Evolutionary conservation across 2,329 filamentous ascomycete species (phyloP), one percentile per base, ranked within the genome.

Genomic region (Apiospora rasikravindrae): DNA sequence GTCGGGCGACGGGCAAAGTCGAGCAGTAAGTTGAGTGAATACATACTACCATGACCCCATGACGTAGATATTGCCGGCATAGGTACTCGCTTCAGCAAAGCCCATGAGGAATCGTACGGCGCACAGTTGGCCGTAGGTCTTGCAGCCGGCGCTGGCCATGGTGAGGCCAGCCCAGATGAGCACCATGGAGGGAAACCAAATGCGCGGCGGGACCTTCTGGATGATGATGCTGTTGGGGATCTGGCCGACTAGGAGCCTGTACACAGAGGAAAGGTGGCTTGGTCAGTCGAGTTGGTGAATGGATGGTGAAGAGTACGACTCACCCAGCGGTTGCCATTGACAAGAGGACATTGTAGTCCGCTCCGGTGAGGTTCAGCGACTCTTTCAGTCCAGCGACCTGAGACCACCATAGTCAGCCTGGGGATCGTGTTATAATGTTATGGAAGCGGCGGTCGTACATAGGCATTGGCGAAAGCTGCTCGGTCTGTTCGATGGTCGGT

Each of bases 121-220:
- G 44, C 74, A 75, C 2, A 76, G 71, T 24, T 77, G 76, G 47
- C 71, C 47, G 53, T 76, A 80, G 13, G 81, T 80, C 13, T 77
- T 79, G 64, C 76, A 80, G 2, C 76, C 80, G 0, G 80, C 79
- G 22, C 77, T 45, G 16, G 49, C 61, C 74, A 76, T 76, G 0
- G 86, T 88, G n/a, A 88, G 77, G 4, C 81, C 79, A 0, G 83
- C 85, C 87, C 86, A 88, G 72, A 84, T 71, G 49, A 86, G 73
- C 77, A 86, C 84, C 81, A 84, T 86, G 61, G 79, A 74, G 2
- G 85, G 85, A 73, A 84, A 86, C 78, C 84, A 87, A 61, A 86
- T 81, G n/a, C 86, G 80, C 0, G 85, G 86, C 45, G 82, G 81
- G 51, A 88, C 76, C 73, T 86, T 85, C 74, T 87, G 84, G 22